Base-by-base conservation (phyloP, 2,329 filamentous ascomycete genomes). In the Penicillium sp. region DNA sequence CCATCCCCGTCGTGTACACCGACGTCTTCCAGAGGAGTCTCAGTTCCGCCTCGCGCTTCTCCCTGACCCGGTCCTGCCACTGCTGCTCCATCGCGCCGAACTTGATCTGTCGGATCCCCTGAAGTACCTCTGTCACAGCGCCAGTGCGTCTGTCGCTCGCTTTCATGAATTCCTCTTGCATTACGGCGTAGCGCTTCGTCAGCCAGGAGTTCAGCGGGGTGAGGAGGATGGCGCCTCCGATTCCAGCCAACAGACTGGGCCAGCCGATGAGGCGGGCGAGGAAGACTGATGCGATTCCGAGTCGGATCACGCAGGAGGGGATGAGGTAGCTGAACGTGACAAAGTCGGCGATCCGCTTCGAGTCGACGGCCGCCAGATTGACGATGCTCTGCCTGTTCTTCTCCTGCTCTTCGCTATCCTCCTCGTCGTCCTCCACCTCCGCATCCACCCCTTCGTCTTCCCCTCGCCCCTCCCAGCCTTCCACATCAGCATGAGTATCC, bases 31-130 rank as follows among this genome's bases (percentile, higher is more conserved):
- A 91, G 31, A 91, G 83, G 30, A 85, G 85, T 7, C 77, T 76
- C 15, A 93, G 82, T 72, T 93, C 91, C 46, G 83, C 84, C 52
- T 87, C 83, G 69, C 91, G 82, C 15, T 87, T 86, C 67, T 84
- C 76, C 63, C 82, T 76, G 73, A 93, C 91, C 60, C 89, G 89
- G 31, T 83, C 81, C 71, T 92, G 86, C 91, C 91, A 93, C 68
- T 91, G 86, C 31, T 82, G 79, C 74, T 93, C 91, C 1, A 92
- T 78, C 0, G 91, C 91, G 1, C 90, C 89, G 68, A 93, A 92
- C 71, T 93, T 93, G 78, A 93, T 92, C 75, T 93, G 91, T 1
- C 91, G 86, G 66, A 93, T 93, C 4, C 91, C 90, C 68, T 90
- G 86, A 1, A 93, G 78, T 1, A 89, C 90, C 74, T 93, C 91